Evolutionary conservation across 164 flowering plant species (phyloP).

Genomic region (Berberis thunbergii): DNA sequence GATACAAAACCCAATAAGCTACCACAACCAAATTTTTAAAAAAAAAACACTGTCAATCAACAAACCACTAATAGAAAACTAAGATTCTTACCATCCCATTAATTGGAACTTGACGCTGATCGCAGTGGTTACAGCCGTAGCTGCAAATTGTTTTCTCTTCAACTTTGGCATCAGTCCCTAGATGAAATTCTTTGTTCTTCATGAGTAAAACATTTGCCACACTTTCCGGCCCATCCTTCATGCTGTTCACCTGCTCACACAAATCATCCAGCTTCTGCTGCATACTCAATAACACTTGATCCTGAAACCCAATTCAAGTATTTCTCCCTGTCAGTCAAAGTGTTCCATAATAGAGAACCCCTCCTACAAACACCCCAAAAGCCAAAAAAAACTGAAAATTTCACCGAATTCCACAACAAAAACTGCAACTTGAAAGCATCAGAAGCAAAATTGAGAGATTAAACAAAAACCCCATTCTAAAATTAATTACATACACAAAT

Average conservation of each 20-base stretch:
- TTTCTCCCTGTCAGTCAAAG: background rate
- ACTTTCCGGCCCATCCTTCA: conserved; percentile 32
- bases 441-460: no score
- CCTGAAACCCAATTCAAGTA: conserved; percentile 28
- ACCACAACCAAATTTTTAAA: background rate
- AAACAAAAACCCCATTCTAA: background rate
- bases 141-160: conserved; percentile 13
- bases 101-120: conserved; percentile 24
- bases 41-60: background rate
- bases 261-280: conserved; percentile 76
- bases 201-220: conserved; percentile 7
- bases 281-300: conserved; percentile 67
- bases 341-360: background rate
- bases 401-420: no score
- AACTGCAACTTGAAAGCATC: no score
- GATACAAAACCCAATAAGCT: background rate
- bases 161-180: conserved; percentile 6
- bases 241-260: conserved; percentile 47
- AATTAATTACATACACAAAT: background rate
- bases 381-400: background rate
- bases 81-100: conserved; percentile 3
- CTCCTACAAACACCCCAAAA: background rate
- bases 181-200: conserved; percentile 15
- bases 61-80: background rate
- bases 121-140: conserved; percentile 37